phyloP scores from a whole-genome alignment of 2,329 filamentous ascomycete genomes.

The Neopestalotiopsis rosae region DNA sequence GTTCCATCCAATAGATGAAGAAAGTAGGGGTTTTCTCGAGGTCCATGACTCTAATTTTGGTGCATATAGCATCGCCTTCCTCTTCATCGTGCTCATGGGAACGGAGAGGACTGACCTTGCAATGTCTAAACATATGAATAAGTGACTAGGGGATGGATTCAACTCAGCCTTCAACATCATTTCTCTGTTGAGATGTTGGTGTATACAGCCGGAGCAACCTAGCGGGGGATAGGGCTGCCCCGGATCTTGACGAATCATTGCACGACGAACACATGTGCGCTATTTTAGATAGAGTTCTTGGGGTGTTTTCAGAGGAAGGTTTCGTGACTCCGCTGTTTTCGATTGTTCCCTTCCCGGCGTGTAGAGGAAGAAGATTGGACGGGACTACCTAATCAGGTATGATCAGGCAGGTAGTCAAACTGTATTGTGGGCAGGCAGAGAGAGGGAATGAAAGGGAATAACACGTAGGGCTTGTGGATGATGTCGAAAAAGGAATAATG shows the following conservation, averaged over 20 bases:
- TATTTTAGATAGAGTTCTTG: conserved; percentile 3
- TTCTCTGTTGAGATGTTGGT: neutral
- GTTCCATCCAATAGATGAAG: neutral
- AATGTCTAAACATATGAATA: neutral
- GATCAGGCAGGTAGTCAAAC: neutral
- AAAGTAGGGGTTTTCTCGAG: neutral
- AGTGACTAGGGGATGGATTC: too few species aligned
- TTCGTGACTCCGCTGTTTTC: neutral
- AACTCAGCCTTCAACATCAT: neutral
- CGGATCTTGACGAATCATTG: conserved; percentile 6
- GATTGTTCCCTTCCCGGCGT: too few species aligned
- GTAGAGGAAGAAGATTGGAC: neutral
- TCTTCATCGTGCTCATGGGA: neutral
- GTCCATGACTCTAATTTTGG: neutral
- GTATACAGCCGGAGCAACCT: neutral
- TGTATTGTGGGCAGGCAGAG: neutral
- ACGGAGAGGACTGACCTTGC: neutral
- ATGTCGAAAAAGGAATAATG: neutral
- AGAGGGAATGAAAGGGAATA: neutral
- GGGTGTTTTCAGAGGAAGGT: neutral
- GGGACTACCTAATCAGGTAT: neutral
- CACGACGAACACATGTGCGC: neutral
- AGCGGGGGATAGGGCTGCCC: neutral
- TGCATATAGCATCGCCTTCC: neutral
- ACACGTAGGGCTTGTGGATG: neutral